Evolutionary conservation across 208 protist species (phyloP), one percentile per base, ranked within the genome.

Genomic region (Histomonas meleagridis): DNA sequence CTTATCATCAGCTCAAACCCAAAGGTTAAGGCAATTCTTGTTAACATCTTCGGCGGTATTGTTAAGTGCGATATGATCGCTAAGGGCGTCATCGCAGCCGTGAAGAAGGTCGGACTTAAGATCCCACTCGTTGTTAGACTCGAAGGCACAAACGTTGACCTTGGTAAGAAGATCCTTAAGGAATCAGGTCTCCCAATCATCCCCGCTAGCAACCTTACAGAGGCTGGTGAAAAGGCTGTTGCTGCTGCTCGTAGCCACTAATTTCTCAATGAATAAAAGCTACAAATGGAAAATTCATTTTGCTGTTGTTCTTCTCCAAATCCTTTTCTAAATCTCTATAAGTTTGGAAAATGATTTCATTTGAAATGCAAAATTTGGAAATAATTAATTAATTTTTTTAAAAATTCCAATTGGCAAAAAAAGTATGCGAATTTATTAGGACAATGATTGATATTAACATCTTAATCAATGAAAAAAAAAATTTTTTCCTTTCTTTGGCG

Each of bases 21-120:
- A 90, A 94, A 96, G 62, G 96, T 97, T 38, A 94, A 96, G 86
- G 93, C 96, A 92, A 99, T 99, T 92, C 95, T 99, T 72, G 97
- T 99, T 57, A 92, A 94, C 92, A 99, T 99, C 95, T 99, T 99
- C 92, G 98, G 98, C 60, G 98, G 98, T 91, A 99, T 99, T 95
- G 98, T 99, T 96, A 96, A 97, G 92, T 99, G 98, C 95, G 98
- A 98, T 94, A 94, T 98, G 62, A 98, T 99, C 92, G 98, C 98
- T 46, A 70, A 96, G 93, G 98, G 98, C 92, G 95, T 99, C 62
- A 97, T 99, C 57, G 95, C 95, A 81, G 95, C 95, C 81, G 90
- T 70, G 26, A 91, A 60, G 28, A 94, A 97, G 86, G 94, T 97
- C 46, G 94, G 95, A 86, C 92, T 97, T 28, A 94, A 95, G 79